A percentile compares a stretch with the other conserved stretches of the same genome.
Conservation (phyloP, 345 rosid genomes). For the Microcos paniculata region DNA sequence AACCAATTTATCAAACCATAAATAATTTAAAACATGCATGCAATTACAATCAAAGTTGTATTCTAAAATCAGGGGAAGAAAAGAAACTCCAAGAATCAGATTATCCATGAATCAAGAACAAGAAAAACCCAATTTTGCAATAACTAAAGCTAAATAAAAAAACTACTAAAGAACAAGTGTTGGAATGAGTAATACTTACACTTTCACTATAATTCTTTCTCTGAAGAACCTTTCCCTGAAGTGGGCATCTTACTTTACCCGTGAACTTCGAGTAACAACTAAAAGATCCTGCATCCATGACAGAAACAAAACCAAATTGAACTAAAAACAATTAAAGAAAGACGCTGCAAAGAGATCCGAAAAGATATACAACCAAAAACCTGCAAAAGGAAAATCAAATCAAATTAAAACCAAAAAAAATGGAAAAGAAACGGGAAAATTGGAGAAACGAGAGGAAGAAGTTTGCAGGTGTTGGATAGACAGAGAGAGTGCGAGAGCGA, state of each 20-base stretch:
- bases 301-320: no score
- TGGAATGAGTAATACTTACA: neutral
- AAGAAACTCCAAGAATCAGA: no score
- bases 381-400: neutral
- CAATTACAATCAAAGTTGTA: no score
- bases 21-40: no score
- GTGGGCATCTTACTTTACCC: constrained; percentile 6
- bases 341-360: neutral
- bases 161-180: neutral
- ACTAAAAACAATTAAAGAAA: neutral
- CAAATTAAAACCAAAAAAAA: neutral
- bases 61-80: no score
- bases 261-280: neutral
- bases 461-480: neutral
- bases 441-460: neutral
- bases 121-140: no score
- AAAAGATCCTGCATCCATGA: constrained; percentile 13
- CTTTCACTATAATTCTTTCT: constrained; percentile 3
- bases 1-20: no score
- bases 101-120: neutral
- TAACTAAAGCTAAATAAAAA: no score
- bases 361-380: neutral
- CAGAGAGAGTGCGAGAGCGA: no score
- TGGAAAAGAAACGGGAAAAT: neutral
- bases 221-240: neutral